Evolutionary conservation across 2,329 filamentous ascomycete species (phyloP).

Genomic region (Cytospora schulzeri): DNA sequence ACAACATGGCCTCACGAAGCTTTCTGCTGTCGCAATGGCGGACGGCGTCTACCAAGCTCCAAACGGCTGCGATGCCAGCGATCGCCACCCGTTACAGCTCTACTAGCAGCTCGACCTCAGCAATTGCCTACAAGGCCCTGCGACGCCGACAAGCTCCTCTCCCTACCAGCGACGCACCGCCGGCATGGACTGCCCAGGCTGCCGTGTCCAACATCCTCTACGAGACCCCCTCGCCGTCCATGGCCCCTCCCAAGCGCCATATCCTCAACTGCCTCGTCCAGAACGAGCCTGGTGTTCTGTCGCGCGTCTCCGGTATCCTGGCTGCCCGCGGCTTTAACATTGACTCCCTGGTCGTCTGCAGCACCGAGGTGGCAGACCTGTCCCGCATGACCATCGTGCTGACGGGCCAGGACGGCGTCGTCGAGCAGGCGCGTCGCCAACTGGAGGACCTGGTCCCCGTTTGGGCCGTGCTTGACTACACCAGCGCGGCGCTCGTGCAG

Average conservation of each 20-base stretch:
- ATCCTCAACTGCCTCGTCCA: constrained; percentile 98
- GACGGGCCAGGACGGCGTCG: constrained; percentile 92
- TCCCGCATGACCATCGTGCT: constrained; percentile 99
- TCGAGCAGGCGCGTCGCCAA: constrained; percentile 94
- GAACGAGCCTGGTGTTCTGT: constrained; percentile 97
- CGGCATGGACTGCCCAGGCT: constrained; percentile 86
- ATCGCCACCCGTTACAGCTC: constrained; percentile 43
- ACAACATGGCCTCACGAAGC: constrained; percentile 27
- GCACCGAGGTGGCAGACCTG: constrained; percentile 93
- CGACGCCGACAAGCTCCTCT: constrained; percentile 86
- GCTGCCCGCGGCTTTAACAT: constrained; percentile 99
- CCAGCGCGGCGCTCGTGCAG: constrained; percentile 87
- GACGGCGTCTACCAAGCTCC: constrained; percentile 28
- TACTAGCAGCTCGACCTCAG: constrained; percentile 78
- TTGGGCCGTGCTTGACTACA: constrained; percentile 98
- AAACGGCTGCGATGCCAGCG: constrained; percentile 33
- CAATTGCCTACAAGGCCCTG: constrained; percentile 94
- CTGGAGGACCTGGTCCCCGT: constrained; percentile 96
- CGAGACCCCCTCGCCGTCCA: constrained; percentile 87
- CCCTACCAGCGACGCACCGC: constrained; percentile 74
- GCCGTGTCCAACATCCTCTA: constrained; percentile 98
- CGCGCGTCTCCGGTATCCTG: constrained; percentile 92
- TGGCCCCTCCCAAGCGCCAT: constrained; percentile 86
- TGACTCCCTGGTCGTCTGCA: constrained; percentile 95
- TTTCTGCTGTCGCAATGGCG: constrained; percentile 30